phyloP scores from a whole-genome alignment of 2,329 filamentous ascomycete genomes.

The Fusarium sp. region DNA sequence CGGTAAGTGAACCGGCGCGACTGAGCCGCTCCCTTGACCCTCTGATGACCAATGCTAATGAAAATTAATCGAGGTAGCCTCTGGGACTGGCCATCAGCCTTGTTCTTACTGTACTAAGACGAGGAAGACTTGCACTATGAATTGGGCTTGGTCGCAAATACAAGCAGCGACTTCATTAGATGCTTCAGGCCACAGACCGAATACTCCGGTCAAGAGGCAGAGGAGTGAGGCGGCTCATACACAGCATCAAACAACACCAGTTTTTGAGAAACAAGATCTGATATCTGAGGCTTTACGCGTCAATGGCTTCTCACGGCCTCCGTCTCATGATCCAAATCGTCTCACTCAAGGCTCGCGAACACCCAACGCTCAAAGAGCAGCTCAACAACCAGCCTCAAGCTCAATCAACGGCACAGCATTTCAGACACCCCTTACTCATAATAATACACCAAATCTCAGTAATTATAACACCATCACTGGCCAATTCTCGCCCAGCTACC shows the following conservation, averaged over 20 bases:
- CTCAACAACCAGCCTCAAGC: background rate
- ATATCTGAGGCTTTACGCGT: background rate
- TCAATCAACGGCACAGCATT: background rate
- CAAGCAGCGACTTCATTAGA: constrained; percentile 21
- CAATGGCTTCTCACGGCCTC: background rate
- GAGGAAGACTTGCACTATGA: constrained; percentile 44
- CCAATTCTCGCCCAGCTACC: background rate
- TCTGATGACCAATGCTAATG: background rate
- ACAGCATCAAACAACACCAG: background rate
- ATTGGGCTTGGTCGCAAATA: constrained; percentile 36
- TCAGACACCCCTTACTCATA: background rate
- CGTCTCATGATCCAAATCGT: background rate
- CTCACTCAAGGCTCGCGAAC: background rate
- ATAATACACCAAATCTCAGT: background rate
- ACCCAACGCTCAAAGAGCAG: background rate
- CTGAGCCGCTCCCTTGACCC: background rate
- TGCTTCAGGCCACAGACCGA: background rate
- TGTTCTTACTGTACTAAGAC: constrained; percentile 47
- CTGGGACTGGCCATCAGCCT: constrained; percentile 5
- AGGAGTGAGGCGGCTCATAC: background rate
- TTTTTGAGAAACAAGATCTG: background rate
- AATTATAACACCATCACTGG: background rate
- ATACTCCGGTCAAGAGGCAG: constrained; percentile 14
- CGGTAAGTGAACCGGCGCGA: constrained; percentile 15
- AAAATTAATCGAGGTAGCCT: background rate